Percentiles rank a stretch among this genome's conserved stretches.
Conservation (phyloP, 257 asterid genomes). For the Plantago elongata region DNA sequence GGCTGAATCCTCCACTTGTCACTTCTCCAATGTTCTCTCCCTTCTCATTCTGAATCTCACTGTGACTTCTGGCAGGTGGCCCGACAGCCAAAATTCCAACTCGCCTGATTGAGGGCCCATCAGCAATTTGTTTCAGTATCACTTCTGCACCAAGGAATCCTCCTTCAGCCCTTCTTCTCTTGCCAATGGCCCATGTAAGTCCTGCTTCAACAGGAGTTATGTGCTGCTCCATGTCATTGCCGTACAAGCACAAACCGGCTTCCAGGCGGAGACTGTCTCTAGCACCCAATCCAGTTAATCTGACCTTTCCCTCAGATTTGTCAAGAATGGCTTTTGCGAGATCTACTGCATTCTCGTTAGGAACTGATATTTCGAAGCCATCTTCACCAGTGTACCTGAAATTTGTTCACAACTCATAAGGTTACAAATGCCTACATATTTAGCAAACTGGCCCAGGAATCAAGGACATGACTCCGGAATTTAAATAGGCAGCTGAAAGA, state of each 20-base stretch:
- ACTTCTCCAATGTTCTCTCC: conserved; percentile 84
- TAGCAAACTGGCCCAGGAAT: background rate
- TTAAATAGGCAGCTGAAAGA: too few species aligned
- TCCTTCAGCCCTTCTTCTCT: conserved; percentile 94
- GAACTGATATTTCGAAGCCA: conserved; percentile 96
- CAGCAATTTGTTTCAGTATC: conserved; percentile 73
- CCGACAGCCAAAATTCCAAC: conserved; percentile 81
- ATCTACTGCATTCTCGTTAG: conserved; percentile 81
- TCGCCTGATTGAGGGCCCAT: conserved; percentile 78
- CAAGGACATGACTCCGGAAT: too few species aligned
- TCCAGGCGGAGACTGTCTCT: conserved; percentile 98
- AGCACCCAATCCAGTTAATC: conserved; percentile 87
- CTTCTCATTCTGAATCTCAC: conserved; percentile 79
- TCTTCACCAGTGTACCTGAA: conserved; percentile 97
- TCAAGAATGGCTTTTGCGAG: conserved; percentile 91
- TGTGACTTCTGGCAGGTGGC: conserved; percentile 90
- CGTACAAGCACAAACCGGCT: conserved; percentile 91
- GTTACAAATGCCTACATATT: background rate
- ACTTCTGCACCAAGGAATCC: conserved; percentile 94
- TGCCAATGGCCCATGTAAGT: conserved; percentile 95
- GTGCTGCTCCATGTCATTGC: conserved; percentile 99
- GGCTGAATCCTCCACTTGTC: conserved; percentile 98
- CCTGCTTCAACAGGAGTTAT: conserved; percentile 93
- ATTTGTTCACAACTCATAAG: conserved; percentile 22
- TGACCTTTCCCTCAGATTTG: conserved; percentile 80